A percentile compares a stretch with the other conserved stretches of the same genome.
phyloP scores from a whole-genome alignment of 169 alveolate genomes.

The Cryptosporidium baileyi region DNA sequence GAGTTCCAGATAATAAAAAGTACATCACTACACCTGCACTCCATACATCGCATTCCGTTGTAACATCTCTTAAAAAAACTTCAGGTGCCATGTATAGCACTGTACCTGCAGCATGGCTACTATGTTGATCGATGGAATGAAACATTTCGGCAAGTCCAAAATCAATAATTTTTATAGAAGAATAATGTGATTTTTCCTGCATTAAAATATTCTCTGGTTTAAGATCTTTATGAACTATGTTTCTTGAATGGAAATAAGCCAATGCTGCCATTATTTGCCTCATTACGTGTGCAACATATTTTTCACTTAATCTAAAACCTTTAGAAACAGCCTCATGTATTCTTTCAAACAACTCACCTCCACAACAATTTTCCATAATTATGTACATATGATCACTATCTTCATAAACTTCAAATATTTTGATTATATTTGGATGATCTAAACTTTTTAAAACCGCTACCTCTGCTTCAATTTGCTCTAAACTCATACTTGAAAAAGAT shows the following conservation, averaged over 20 bases:
- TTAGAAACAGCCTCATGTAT: conserved; percentile 82
- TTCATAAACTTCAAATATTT: conserved; percentile 90
- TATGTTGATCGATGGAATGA: conserved; percentile 83
- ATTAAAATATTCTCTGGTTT: conserved; percentile 96
- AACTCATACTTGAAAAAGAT: conserved; percentile 68
- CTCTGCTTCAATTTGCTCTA: conserved; percentile 76
- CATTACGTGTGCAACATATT: conserved; percentile 89
- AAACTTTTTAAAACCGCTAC: conserved; percentile 78
- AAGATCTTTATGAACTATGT: conserved; percentile 93
- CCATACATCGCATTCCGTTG: conserved; percentile 89
- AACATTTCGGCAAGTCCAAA: conserved; percentile 91
- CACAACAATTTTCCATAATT: conserved; percentile 91
- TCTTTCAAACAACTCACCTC: conserved; percentile 97
- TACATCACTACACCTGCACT: conserved; percentile 91
- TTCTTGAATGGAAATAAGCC: conserved; percentile 90
- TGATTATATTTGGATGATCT: conserved; percentile 91
- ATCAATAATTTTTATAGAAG: conserved; percentile 92
- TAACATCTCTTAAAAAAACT: conserved; percentile 78
- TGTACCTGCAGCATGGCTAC: conserved; percentile 90
- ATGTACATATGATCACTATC: conserved; percentile 88
- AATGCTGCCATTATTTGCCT: conserved; percentile 91
- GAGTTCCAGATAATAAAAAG: conserved; percentile 85
- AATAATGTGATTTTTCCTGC: conserved; percentile 82
- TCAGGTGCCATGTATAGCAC: conserved; percentile 92
- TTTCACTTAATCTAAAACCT: conserved; percentile 82